These are phyloP conservation scores for Saturnispora besseyi DNA, from an alignment of 805 yeast species.

Conservation along the genomic window DNA sequence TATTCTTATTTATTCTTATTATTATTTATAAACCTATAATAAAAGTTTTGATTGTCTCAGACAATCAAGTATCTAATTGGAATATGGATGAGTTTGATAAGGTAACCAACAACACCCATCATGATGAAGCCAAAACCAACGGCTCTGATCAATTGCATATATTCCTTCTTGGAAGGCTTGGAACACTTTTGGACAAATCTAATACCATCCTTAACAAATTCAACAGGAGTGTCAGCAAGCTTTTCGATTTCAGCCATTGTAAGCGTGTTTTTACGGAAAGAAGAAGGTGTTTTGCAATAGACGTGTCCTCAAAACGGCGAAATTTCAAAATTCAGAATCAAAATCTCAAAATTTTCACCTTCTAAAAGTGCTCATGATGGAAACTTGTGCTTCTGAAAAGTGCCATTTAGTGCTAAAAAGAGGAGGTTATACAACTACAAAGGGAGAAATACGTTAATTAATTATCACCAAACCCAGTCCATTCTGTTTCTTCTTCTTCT, in stretches of 20 bases:
- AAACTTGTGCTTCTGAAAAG: not conserved
- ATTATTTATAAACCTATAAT: not conserved
- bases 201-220: conserved; percentile 84
- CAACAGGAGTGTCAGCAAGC: conserved; percentile 78
- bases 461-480: conserved; percentile 24
- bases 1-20: not conserved
- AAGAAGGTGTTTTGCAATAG: not conserved
- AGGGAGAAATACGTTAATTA: not conserved
- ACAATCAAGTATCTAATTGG: conserved; percentile 95
- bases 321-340: not conserved
- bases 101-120: conserved; percentile 97
- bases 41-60: conserved; percentile 27
- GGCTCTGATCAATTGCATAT: conserved; percentile 80
- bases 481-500: not conserved
- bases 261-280: not conserved
- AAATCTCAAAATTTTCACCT: not conserved
- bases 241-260: conserved; percentile 47
- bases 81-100: conserved; percentile 86
- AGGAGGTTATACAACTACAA: not conserved
- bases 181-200: conserved; percentile 86
- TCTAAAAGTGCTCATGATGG: not conserved
- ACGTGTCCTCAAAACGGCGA: conserved; percentile 1
- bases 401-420: not conserved
- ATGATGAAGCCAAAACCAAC: conserved; percentile 95
- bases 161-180: conserved; percentile 88